A percentile compares a stretch with the other conserved stretches of the same genome.
Evolutionary conservation across 139 green algal genomes (phyloP).

Genomic region (Asterochloris sp.): DNA sequence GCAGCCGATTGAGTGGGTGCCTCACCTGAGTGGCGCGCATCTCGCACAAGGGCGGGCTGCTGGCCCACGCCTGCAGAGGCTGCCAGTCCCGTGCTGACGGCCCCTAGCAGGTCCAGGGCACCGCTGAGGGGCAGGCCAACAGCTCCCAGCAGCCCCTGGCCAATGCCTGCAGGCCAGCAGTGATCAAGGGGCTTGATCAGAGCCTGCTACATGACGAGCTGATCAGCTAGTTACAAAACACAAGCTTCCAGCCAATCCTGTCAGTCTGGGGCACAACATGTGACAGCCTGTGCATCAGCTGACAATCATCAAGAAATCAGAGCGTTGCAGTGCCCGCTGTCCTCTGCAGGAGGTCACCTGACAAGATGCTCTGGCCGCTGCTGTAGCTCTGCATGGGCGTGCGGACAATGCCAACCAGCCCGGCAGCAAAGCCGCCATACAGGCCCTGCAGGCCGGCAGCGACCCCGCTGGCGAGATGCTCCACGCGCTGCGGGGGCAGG

Average conservation of each 20-base stretch:
- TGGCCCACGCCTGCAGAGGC: constrained; percentile 24
- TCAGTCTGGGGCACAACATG: no score
- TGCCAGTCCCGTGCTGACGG: constrained; percentile 26
- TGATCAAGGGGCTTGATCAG: no score
- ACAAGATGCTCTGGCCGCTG: constrained; percentile 19
- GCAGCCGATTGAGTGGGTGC: no score
- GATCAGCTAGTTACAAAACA: no score
- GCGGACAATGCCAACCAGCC: constrained; percentile 18
- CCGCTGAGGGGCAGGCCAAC: constrained; percentile 47
- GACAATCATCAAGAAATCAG: no score
- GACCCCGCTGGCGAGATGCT: neutral
- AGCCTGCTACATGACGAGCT: no score
- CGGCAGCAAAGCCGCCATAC: constrained; percentile 1
- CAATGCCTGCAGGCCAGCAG: constrained; percentile 7
- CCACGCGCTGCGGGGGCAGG: neutral
- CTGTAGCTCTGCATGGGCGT: constrained; percentile 22
- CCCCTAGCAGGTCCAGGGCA: constrained; percentile 43
- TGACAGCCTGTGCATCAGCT: no score
- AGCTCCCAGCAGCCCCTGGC: constrained; percentile 38
- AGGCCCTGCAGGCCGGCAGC: neutral
- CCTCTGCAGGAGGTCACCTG: constrained; percentile 16
- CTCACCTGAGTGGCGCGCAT: no score
- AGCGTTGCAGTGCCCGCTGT: constrained; percentile 13
- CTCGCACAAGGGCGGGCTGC: no score
- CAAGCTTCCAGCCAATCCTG: no score